Conservation (phyloP, 176 grass and related monocot species). For the Cymbopogon citratus region DNA sequence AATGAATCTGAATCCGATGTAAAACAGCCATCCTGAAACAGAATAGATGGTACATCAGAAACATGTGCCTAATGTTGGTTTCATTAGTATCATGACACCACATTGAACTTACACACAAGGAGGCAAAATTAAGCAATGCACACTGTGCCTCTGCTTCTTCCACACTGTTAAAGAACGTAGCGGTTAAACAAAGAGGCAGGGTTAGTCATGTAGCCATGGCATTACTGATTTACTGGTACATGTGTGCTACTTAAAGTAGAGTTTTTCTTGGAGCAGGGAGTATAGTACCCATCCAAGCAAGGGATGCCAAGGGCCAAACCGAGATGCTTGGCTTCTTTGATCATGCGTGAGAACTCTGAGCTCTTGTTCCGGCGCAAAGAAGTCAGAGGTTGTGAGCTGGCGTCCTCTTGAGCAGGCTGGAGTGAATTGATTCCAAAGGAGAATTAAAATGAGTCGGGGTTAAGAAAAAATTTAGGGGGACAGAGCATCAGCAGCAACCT, state of each 20-base stretch:
- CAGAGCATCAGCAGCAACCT: slow-evolving; percentile 26
- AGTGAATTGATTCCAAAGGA: neutral
- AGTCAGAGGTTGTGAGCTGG: slow-evolving; percentile 43
- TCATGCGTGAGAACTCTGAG: slow-evolving; percentile 91
- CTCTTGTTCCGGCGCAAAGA: slow-evolving; percentile 74
- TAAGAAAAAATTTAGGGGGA: neutral
- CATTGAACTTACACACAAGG: slow-evolving; percentile 69
- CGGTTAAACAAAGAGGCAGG: neutral
- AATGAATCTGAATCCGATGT: slow-evolving; percentile 88
- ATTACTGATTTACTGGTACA: neutral
- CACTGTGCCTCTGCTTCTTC: slow-evolving; percentile 98
- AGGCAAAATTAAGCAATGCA: slow-evolving; percentile 62
- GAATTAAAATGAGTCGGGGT: neutral
- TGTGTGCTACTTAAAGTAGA: neutral
- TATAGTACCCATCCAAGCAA: slow-evolving; percentile 75
- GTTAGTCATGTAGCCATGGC: neutral
- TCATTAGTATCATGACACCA: neutral
- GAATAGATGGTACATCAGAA: slow-evolving; percentile 25
- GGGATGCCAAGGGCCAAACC: slow-evolving; percentile 76
- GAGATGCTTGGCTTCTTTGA: slow-evolving; percentile 86
- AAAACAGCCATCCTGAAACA: slow-evolving; percentile 88
- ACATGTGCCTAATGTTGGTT: neutral
- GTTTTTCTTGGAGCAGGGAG: neutral
- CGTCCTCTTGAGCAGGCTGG: slow-evolving; percentile 44
- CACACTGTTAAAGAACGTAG: slow-evolving; percentile 41